Percentiles rank a stretch among this genome's conserved stretches.
phyloP scores from a whole-genome alignment of 768 basidiomycete species.

The Tulasnella calospora region DNA sequence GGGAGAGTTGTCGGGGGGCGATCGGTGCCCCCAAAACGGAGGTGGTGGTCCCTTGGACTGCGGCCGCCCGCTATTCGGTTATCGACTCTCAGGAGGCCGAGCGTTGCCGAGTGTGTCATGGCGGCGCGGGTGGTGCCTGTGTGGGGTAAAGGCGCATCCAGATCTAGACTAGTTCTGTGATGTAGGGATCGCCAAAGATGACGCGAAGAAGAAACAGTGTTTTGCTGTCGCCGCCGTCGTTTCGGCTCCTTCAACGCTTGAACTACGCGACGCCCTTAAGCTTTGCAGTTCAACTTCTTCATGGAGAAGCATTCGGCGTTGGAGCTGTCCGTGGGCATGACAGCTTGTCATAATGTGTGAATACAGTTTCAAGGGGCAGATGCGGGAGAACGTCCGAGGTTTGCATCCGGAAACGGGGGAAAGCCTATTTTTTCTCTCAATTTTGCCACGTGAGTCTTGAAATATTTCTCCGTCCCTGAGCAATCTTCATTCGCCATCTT shows the following conservation, averaged over 20 bases:
- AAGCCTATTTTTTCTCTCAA: no score
- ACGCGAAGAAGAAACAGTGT: no score
- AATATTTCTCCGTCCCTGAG: no score
- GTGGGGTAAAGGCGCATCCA: neutral
- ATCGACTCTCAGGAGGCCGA: neutral
- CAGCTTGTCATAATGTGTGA: neutral
- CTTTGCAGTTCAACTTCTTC: neutral
- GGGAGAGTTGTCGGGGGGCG: neutral
- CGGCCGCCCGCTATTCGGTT: neutral
- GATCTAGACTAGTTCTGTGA: neutral
- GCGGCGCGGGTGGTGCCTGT: neutral
- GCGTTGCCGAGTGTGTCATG: no score
- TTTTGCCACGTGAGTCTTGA: no score
- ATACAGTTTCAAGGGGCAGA: neutral
- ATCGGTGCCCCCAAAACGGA: neutral
- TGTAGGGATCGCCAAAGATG: neutral
- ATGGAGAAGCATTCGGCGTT: neutral
- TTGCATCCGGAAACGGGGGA: no score
- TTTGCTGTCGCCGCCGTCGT: neutral
- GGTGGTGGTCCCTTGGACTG: no score
- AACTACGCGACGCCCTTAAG: no score
- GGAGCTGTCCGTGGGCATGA: neutral
- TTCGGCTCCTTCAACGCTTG: neutral
- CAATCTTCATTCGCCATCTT: no score
- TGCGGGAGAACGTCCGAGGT: neutral